These are phyloP conservation scores for Mycena polygramma DNA, from an alignment of 768 basidiomycete species.

Conservation along the genomic window DNA sequence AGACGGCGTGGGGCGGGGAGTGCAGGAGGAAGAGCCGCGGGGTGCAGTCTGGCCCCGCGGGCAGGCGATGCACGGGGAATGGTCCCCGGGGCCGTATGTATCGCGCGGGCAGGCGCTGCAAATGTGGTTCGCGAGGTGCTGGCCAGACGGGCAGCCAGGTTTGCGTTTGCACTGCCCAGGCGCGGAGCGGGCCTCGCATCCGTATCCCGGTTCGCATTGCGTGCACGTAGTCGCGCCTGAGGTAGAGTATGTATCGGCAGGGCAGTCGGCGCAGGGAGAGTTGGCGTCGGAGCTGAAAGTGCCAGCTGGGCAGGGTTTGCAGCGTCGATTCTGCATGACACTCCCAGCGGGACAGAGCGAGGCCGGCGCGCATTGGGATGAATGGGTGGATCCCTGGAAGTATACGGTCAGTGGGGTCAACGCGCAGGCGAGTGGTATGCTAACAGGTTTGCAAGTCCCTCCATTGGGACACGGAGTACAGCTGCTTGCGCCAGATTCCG, in stretches of 20 bases:
- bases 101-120: background rate
- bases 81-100: background rate
- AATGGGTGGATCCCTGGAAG: background rate
- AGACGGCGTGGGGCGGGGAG: background rate
- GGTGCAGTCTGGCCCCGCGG: background rate
- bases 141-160: background rate
- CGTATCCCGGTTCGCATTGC: background rate
- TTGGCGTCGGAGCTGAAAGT: background rate
- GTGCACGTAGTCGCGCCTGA: background rate
- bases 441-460: background rate
- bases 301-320: background rate
- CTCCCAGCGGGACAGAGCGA: background rate
- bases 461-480: background rate
- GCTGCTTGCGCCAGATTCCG: too few relatives aligned
- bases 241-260: background rate
- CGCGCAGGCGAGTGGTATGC: background rate
- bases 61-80: background rate
- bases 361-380: background rate
- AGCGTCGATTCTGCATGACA: background rate
- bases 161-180: background rate
- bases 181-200: background rate
- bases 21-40: background rate
- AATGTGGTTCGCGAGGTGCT: background rate
- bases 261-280: background rate
- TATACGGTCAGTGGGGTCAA: background rate